Evolutionary conservation across 2,329 filamentous ascomycete species (phyloP).

Genomic region (Hypocreales sp.): DNA sequence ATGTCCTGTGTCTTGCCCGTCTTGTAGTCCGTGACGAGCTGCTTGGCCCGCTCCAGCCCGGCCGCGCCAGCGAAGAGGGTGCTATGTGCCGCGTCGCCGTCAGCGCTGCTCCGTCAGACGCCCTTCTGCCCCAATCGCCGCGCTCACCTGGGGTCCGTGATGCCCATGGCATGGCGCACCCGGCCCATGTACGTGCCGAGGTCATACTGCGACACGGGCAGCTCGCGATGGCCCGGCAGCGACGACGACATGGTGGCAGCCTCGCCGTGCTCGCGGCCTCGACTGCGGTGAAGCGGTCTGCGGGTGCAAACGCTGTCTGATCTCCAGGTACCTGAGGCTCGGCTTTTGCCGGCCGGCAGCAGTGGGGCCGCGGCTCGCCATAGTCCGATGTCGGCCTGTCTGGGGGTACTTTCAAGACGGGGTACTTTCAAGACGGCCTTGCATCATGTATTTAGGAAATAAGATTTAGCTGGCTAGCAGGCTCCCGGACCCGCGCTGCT

Average conservation of each 20-base stretch:
- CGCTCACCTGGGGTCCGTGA: conserved; percentile 89
- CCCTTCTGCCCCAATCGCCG: background rate
- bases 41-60: conserved; percentile 76
- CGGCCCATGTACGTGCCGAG: conserved; percentile 89
- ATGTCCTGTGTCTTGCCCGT: conserved; percentile 63
- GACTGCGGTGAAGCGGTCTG: too few species aligned
- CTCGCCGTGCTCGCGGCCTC: too few species aligned
- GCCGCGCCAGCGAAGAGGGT: conserved; percentile 67
- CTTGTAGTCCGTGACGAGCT: conserved; percentile 72
- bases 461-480: too few species aligned
- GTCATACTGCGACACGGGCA: conserved; percentile 86
- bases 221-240: conserved; percentile 55
- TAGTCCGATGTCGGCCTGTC: too few species aligned
- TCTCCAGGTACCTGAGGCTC: too few species aligned
- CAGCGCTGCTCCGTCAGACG: background rate
- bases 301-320: too few species aligned
- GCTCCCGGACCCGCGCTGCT: too few species aligned
- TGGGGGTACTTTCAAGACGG: too few species aligned
- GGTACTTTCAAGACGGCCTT: too few species aligned
- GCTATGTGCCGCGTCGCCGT: conserved; percentile 27
- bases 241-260: conserved; percentile 58
- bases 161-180: conserved; percentile 73
- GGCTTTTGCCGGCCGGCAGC: too few species aligned
- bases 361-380: too few species aligned
- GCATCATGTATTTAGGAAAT: too few species aligned